phyloP scores from a whole-genome alignment of 352 stramenopile genomes.

The Pythium brachiatum region DNA sequence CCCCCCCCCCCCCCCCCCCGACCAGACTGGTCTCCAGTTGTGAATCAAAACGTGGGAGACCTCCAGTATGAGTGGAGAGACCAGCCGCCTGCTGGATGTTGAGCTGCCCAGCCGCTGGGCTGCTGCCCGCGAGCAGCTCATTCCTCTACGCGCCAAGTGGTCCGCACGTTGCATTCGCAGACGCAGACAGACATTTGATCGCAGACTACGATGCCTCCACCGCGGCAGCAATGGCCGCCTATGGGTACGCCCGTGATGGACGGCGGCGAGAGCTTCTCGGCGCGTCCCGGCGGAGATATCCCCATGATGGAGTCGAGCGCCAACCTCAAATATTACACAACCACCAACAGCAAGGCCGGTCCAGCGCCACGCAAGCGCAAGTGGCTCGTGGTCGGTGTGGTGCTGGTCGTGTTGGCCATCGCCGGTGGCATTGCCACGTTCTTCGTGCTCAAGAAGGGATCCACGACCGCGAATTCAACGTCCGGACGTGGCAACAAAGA shows the following conservation, averaged over 20 bases:
- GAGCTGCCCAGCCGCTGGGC: background rate
- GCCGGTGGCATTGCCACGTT: slow-evolving; percentile 11
- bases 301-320: slow-evolving; percentile 20
- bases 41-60: too few species aligned
- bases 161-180: background rate
- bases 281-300: slow-evolving; percentile 4
- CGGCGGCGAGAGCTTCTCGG: background rate
- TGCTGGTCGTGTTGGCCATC: slow-evolving; percentile 7
- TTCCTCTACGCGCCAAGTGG: background rate
- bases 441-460: slow-evolving; percentile 14
- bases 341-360: slow-evolving; percentile 4
- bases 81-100: background rate
- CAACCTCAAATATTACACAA: slow-evolving; percentile 8
- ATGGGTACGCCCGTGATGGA: slow-evolving; percentile 17
- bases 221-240: slow-evolving; percentile 10
- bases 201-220: background rate
- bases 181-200: background rate
- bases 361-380: background rate
- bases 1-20: too few species aligned
- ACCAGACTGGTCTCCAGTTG: too few species aligned
- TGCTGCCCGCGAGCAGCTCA: background rate
- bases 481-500: slow-evolving; percentile 3
- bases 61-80: too few species aligned
- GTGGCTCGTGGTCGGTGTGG: slow-evolving; percentile 10
- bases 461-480: background rate